A percentile compares a stretch with the other conserved stretches of the same genome.
These are phyloP conservation scores for Dentipellis fragilis DNA, from an alignment of 768 basidiomycete genomes.

Conservation along the genomic window DNA sequence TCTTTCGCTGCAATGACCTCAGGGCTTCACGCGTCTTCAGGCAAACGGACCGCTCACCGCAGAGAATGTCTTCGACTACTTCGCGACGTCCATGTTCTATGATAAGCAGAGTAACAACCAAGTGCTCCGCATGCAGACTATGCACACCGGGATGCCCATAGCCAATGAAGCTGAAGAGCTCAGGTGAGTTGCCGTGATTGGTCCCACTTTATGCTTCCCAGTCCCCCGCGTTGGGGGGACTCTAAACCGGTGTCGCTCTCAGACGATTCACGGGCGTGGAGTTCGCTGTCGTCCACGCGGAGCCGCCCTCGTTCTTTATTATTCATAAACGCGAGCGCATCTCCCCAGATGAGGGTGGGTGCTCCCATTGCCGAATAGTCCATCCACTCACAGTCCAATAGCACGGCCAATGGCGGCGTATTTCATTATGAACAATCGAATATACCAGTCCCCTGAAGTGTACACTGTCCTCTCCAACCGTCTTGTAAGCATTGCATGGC, in stretches of 20 bases:
- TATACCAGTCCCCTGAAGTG: constrained; percentile 81
- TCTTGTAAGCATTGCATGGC: constrained; percentile 37
- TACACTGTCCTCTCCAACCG: constrained; percentile 80
- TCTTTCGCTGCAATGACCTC: neutral
- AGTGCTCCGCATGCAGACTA: constrained; percentile 87
- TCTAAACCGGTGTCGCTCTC: neutral
- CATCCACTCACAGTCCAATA: neutral
- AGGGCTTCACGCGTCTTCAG: constrained; percentile 22
- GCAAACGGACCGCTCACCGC: constrained; percentile 68
- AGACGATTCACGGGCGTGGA: constrained; percentile 85
- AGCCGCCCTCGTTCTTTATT: constrained; percentile 75
- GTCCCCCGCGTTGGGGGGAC: neutral
- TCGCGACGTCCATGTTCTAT: constrained; percentile 85
- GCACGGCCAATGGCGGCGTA: constrained; percentile 74
- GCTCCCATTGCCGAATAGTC: constrained; percentile 4
- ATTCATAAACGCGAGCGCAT: constrained; percentile 83
- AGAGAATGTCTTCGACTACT: constrained; percentile 84
- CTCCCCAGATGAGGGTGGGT: constrained; percentile 73
- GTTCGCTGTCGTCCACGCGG: constrained; percentile 74
- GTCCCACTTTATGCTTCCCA: too few relatives aligned
- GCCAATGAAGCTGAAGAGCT: constrained; percentile 80
- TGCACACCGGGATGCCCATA: constrained; percentile 70
- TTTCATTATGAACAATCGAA: constrained; percentile 82
- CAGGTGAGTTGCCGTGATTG: constrained; percentile 38
- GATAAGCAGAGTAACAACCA: constrained; percentile 93